phyloP scores from a whole-genome alignment of 1,139 yeast genomes.

The Taiozyma sp. region DNA sequence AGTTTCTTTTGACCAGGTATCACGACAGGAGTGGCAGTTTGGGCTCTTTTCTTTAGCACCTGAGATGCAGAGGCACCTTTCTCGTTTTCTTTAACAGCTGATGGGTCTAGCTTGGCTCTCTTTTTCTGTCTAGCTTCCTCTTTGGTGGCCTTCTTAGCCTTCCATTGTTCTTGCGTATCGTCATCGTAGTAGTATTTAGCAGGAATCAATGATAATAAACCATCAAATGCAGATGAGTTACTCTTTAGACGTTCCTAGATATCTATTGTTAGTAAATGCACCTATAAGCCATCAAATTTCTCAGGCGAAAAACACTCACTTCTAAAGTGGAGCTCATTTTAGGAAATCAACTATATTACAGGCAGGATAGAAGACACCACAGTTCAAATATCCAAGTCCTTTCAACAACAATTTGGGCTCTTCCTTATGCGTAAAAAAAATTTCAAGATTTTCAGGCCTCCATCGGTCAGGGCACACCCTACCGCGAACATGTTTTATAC shows the following conservation, averaged over 20 bases:
- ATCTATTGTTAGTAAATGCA: neutral
- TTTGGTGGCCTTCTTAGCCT: constrained; percentile 71
- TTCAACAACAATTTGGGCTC: neutral
- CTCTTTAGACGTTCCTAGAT: constrained; percentile 22
- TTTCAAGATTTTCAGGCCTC: neutral
- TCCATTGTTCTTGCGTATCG: constrained; percentile 82
- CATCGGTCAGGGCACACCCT: constrained; percentile 4
- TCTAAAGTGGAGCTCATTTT: constrained; percentile 22
- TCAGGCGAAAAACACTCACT: constrained; percentile 7
- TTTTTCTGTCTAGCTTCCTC: constrained; percentile 59
- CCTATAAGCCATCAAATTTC: neutral
- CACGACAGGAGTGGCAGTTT: constrained; percentile 53
- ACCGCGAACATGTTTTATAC: neutral
- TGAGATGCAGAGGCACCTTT: constrained; percentile 67
- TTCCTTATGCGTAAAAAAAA: neutral
- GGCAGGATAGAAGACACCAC: neutral
- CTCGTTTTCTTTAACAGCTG: constrained; percentile 33
- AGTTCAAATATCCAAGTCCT: neutral
- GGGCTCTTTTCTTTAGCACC: constrained; percentile 51
- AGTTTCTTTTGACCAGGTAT: constrained; percentile 43
- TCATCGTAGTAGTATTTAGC: constrained; percentile 87
- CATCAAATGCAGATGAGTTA: constrained; percentile 78
- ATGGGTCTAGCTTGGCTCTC: constrained; percentile 75
- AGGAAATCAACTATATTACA: neutral
- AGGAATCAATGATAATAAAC: constrained; percentile 85